A percentile compares a stretch with the other conserved stretches of the same genome.
Conservation (phyloP, 1,284 basidiomycete genomes). For the Fistulina hepatica region DNA sequence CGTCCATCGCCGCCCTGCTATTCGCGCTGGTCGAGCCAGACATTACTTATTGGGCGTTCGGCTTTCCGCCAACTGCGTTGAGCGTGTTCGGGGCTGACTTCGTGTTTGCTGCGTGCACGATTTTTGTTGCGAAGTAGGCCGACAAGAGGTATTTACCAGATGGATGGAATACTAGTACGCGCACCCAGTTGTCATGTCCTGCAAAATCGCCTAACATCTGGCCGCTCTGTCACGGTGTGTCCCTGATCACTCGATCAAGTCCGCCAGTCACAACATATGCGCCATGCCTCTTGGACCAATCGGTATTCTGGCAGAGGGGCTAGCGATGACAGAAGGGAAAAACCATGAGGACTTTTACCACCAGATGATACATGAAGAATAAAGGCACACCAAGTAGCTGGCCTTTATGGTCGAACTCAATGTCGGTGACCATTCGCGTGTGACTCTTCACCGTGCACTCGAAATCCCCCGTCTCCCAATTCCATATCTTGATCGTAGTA, state of each 20-base stretch:
- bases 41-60: constrained; percentile 65
- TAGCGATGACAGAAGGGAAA: too few species aligned
- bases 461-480: constrained; percentile 91
- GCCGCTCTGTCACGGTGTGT: constrained; percentile 79
- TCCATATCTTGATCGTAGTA: constrained; percentile 85
- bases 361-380: neutral
- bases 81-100: constrained; percentile 72
- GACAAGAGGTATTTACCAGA: constrained; percentile 80
- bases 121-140: constrained; percentile 81
- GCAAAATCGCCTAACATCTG: constrained; percentile 38
- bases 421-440: constrained; percentile 80
- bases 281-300: constrained; percentile 34
- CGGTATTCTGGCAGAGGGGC: constrained; percentile 32
- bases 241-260: constrained; percentile 78
- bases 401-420: constrained; percentile 83
- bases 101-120: constrained; percentile 66
- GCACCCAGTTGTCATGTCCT: constrained; percentile 81
- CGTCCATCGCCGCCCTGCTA: constrained; percentile 53
- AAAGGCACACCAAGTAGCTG: constrained; percentile 58
- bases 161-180: constrained; percentile 76
- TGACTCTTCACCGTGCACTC: constrained; percentile 88
- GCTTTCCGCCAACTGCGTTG: constrained; percentile 69
- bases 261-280: constrained; percentile 73
- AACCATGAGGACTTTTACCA: too few species aligned
- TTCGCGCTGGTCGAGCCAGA: constrained; percentile 58